Percentiles rank a stretch among this genome's conserved stretches.
These are phyloP conservation scores for Leishmania aethiopica DNA, from an alignment of 208 protist genomes.

Conservation along the genomic window DNA sequence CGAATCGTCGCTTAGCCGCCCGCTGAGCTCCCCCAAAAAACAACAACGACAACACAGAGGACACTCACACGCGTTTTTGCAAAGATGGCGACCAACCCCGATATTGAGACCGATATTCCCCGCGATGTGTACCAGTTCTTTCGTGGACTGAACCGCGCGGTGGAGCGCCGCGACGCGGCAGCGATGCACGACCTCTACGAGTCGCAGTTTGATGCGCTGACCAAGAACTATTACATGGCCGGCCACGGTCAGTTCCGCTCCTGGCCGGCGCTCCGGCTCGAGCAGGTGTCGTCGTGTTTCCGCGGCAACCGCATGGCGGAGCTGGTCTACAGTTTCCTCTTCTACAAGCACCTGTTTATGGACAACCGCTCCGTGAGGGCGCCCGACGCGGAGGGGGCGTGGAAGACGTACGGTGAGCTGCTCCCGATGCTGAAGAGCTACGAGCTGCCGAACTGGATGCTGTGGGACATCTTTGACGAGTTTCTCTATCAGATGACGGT, in stretches of 20 bases:
- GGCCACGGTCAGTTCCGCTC: constrained; percentile 68
- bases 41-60: no score
- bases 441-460: constrained; percentile 81
- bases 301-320: constrained; percentile 60
- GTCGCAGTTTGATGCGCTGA: constrained; percentile 70
- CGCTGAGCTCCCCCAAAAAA: background rate
- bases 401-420: constrained; percentile 75
- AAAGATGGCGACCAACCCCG: constrained; percentile 85
- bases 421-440: constrained; percentile 54
- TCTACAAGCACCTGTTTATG: constrained; percentile 86
- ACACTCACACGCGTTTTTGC: background rate
- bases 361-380: constrained; percentile 57
- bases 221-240: constrained; percentile 76
- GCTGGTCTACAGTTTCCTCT: constrained; percentile 86
- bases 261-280: constrained; percentile 72
- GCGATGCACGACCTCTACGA: constrained; percentile 85
- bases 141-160: constrained; percentile 66
- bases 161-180: constrained; percentile 66
- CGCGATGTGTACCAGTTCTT: constrained; percentile 82
- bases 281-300: constrained; percentile 68
- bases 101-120: constrained; percentile 90
- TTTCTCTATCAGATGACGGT: constrained; percentile 90
- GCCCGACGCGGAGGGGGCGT: constrained; percentile 61
- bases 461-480: constrained; percentile 93
- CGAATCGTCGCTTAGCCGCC: background rate